Evolutionary conservation across 768 basidiomycete species (phyloP), one percentile per base, ranked within the genome.

Genomic region (Flagelloscypha sp.): DNA sequence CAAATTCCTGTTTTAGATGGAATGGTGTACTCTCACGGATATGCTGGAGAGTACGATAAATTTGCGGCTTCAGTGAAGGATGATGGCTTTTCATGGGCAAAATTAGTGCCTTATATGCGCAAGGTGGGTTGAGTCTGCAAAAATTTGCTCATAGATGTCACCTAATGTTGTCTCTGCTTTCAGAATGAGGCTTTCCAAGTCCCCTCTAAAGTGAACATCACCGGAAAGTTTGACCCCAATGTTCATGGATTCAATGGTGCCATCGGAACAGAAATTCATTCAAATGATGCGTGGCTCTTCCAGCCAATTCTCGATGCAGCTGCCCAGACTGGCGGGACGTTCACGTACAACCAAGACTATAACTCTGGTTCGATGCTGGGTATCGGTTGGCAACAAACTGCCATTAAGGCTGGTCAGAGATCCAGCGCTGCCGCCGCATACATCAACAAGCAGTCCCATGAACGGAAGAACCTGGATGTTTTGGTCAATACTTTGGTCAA

Each of bases 41-140:
- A 56, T 8, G 32, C 40, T 5, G 50, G 48, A 3, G 76, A 77
- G 42, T 79, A 65, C 36, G 68, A 78, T 39, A 66, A 70, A 40
- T 72, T 66, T 52, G 72, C 66, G 0, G 30, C 43, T 1, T 52
- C 66, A 15, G 54, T 60, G 8, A 72, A 66, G 6, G 70, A 75
- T 24, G 36, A 57, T 1, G 61, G 60, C 4, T 79, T 77, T 74
- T 45, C 45, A 1, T 55, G 53, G 48, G 37, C 38, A 2, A 43
- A 34, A 23, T 17, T 52, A 17, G 34, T 44, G 25, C 39, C 38
- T 9, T 50, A 46, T 25, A 38, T 46, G 17, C 33, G 33, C 19
- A 42, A 44, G 19, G 50, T 46, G 15, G 27, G 12, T 31, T 5
- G n/a, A 11, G 24, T 33, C 12, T 39, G 18, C 23, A 21, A 9